A percentile compares a stretch with the other conserved stretches of the same genome.
Conservation (phyloP, 345 rosid species). For the Salix caprea region DNA sequence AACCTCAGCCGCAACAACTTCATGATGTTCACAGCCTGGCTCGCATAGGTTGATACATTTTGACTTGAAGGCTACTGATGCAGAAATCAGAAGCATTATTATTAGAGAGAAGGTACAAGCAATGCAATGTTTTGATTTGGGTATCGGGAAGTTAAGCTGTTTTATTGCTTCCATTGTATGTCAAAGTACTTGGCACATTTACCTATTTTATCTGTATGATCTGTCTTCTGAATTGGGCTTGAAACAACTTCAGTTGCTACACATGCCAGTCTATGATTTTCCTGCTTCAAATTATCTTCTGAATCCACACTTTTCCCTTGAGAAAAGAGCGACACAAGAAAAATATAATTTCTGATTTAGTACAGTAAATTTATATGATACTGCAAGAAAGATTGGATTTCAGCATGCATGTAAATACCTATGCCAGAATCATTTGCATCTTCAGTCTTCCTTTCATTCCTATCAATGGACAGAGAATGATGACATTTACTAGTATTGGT, state of each 20-base stretch:
- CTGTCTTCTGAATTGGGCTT: conserved; percentile 21
- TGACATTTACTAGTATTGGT: conserved; percentile 16
- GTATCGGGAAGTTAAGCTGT: not conserved
- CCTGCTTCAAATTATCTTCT: conserved; percentile 32
- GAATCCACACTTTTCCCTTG: conserved; percentile 35
- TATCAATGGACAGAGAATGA: conserved; percentile 23
- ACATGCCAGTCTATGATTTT: conserved; percentile 19
- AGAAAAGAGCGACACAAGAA: conserved; percentile 7
- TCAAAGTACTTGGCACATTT: conserved; percentile 10
- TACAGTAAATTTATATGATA: not conserved
- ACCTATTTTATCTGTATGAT: conserved; percentile 34
- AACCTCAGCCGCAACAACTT: conserved; percentile 24
- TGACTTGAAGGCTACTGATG: conserved; percentile 28
- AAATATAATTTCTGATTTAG: not conserved
- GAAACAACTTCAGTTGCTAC: conserved; percentile 26
- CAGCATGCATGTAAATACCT: conserved; percentile 33
- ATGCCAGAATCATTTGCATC: not conserved
- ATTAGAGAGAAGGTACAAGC: conserved; percentile 12
- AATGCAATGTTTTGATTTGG: conserved; percentile 6
- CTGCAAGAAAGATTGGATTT: conserved; percentile 9
- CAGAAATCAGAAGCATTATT: conserved; percentile 24
- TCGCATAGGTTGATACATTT: conserved; percentile 20
- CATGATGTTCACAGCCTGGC: conserved; percentile 16
- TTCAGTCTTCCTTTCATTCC: conserved; percentile 27
- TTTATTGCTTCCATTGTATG: not conserved